Conservation (phyloP, 768 basidiomycete species). For the Rhodocollybia butyracea region DNA sequence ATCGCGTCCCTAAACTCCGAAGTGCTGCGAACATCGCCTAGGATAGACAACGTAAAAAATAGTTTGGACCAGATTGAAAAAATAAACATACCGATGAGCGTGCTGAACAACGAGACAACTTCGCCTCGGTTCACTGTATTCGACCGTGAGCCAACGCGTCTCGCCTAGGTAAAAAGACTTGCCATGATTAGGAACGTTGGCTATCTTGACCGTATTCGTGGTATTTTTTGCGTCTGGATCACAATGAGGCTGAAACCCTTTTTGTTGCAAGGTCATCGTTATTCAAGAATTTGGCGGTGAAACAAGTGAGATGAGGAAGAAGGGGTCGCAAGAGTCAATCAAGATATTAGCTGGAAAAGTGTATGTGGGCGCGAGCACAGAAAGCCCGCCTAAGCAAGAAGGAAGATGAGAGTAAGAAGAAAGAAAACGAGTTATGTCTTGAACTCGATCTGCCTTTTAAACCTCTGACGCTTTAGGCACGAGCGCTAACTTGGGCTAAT, state of each 20-base stretch:
- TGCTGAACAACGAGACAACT: constrained; percentile 53
- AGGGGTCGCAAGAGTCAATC: constrained; percentile 11
- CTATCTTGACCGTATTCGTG: constrained; percentile 38
- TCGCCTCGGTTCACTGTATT: constrained; percentile 38
- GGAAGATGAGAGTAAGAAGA: constrained; percentile 25
- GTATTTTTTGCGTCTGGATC: constrained; percentile 31
- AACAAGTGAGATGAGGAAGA: neutral
- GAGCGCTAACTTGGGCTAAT: too few species aligned
- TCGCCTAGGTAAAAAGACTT: constrained; percentile 7
- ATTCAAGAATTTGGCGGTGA: constrained; percentile 15
- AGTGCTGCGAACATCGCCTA: constrained; percentile 52
- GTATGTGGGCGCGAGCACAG: constrained; percentile 16
- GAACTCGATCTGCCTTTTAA: constrained; percentile 6
- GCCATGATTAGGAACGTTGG: constrained; percentile 44
- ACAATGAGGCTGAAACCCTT: constrained; percentile 18
- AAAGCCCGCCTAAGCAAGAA: constrained; percentile 24
- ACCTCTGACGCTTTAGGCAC: neutral
- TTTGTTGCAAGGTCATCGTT: constrained; percentile 14
- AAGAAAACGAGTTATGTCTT: constrained; percentile 15
- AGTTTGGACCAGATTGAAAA: neutral
- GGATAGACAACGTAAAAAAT: neutral
- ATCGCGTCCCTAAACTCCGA: constrained; percentile 36
- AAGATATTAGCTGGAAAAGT: constrained; percentile 9
- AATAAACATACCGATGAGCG: constrained; percentile 45
- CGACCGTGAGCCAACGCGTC: neutral